Percentiles rank a stretch among this genome's conserved stretches.
phyloP scores from a whole-genome alignment of 2,329 filamentous ascomycete genomes.

The Fusarium chaquense region DNA sequence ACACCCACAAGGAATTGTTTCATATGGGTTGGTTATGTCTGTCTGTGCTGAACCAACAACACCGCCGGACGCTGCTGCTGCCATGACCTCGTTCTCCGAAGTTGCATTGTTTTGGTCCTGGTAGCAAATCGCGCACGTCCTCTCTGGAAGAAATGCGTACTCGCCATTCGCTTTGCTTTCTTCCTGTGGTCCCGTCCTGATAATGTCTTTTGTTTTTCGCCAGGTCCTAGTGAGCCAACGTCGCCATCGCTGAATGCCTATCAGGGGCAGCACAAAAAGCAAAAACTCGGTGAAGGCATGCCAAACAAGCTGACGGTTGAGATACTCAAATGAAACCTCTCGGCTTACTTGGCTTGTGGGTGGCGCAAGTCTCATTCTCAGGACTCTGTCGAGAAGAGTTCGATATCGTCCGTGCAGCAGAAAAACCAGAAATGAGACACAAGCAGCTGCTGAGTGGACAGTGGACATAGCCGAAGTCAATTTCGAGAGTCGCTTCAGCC shows the following conservation, averaged over 20 bases:
- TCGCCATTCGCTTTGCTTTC: constrained; percentile 74
- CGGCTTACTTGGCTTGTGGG: constrained; percentile 86
- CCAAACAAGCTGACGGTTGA: constrained; percentile 98
- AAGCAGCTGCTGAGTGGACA: constrained; percentile 82
- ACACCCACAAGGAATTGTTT: constrained; percentile 88
- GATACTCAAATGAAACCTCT: constrained; percentile 96
- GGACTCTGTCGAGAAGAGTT: constrained; percentile 85
- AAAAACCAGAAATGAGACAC: constrained; percentile 90
- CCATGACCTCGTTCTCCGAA: constrained; percentile 81
- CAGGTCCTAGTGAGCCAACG: constrained; percentile 89
- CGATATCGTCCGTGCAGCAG: constrained; percentile 91
- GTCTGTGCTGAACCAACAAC: constrained; percentile 90
- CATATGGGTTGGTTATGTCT: constrained; percentile 96
- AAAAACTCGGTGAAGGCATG: constrained; percentile 99
- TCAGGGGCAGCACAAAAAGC: constrained; percentile 95
- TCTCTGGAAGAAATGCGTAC: constrained; percentile 85
- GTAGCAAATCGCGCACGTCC: constrained; percentile 97
- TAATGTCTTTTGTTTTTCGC: constrained; percentile 79
- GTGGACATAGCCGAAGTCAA: constrained; percentile 78
- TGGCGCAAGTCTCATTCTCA: constrained; percentile 87
- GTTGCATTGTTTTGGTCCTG: constrained; percentile 84
- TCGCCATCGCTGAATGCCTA: constrained; percentile 93
- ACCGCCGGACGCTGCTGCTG: constrained; percentile 76
- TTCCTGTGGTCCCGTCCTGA: constrained; percentile 62
- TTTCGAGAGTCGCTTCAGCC: constrained; percentile 69